Evolutionary conservation across 768 basidiomycete genomes (phyloP), one percentile per base, ranked within the genome.

Genomic region (Boletus rubropictus): DNA sequence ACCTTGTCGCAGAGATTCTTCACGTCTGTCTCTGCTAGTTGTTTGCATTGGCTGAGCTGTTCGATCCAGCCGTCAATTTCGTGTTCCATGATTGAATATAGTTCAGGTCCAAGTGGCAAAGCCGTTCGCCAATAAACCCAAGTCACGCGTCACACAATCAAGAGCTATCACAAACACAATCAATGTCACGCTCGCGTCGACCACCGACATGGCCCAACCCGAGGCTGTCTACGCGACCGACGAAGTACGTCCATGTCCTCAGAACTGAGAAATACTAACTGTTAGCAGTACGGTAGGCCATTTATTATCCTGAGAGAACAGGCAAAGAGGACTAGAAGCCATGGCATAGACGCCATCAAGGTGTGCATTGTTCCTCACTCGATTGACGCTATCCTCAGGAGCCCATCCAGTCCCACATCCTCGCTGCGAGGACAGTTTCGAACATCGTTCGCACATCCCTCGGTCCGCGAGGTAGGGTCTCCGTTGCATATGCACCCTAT

Each of bases 1-100:
- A 94, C 96, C 89, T 96, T 98, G 80, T 98, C 95, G 76, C 96
- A 99, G 54, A 99, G 80, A 68, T 83, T 84, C 79, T 98, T 98
- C 50, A 99, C 92, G 69, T 99, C 94, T 10, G 78, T 76, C 72
- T 99, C 96, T 51, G 89, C 76, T 50, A 99, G 80, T 59, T 96
- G 95, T 69, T 99, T 98, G 77, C 96, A 99, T 63, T 93, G 88
- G 71, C 84, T 85, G 58, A 99, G 81, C 67, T 97, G 93, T 51
- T 89, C 83, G 66, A 99, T 94, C 96, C 96, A 97, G 50, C 77
- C 80, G 74, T 98, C 94, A 68, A 95, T 84, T 81, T 97, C 91
- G 63, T 66, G 69, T 62, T 77, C 76, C 74, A 76, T 76, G 47
- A 25, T 29, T 24, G 46, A n/a, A 21, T 42, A 53, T 46, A 17